phyloP scores from a whole-genome alignment of 2,329 filamentous ascomycete genomes.

The Hawksworthiomyces lignivorus region DNA sequence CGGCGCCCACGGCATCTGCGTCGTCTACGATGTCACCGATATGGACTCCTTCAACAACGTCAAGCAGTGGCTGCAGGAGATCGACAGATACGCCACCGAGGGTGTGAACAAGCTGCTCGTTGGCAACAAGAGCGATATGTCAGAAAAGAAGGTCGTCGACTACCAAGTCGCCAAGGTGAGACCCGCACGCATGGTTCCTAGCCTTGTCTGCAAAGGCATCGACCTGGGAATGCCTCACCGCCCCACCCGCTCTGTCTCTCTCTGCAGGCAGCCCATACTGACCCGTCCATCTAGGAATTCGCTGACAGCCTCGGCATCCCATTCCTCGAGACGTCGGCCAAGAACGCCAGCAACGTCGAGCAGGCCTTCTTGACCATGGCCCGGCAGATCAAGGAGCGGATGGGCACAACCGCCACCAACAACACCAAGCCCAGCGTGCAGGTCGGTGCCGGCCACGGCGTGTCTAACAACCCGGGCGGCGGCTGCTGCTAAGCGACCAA shows the following conservation, averaged over 20 bases:
- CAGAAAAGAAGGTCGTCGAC: constrained; percentile 99
- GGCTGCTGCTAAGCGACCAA: constrained; percentile 26
- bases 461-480: constrained; percentile 46
- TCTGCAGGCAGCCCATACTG: too few species aligned
- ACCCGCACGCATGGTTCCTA: too few species aligned
- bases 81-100: constrained; percentile 97
- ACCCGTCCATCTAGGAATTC: constrained; percentile 73
- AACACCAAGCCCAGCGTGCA: constrained; percentile 99
- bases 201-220: too few species aligned
- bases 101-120: constrained; percentile 99
- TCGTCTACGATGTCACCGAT: constrained; percentile 99
- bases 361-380: constrained; percentile 99
- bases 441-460: constrained; percentile 89
- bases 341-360: constrained; percentile 99
- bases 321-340: constrained; percentile 98
- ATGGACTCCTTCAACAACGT: constrained; percentile 99
- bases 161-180: constrained; percentile 96
- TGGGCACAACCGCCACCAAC: constrained; percentile 90
- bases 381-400: constrained; percentile 98
- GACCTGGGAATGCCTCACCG: too few species aligned
- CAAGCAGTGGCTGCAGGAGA: constrained; percentile 99
- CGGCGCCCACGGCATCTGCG: constrained; percentile 97
- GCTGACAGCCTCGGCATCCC: constrained; percentile 97
- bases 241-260: background rate
- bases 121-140: constrained; percentile 99